Evolutionary conservation across 495 filamentous ascomycete species (phyloP), one percentile per base, ranked within the genome.

Genomic region (Xylaria curta): DNA sequence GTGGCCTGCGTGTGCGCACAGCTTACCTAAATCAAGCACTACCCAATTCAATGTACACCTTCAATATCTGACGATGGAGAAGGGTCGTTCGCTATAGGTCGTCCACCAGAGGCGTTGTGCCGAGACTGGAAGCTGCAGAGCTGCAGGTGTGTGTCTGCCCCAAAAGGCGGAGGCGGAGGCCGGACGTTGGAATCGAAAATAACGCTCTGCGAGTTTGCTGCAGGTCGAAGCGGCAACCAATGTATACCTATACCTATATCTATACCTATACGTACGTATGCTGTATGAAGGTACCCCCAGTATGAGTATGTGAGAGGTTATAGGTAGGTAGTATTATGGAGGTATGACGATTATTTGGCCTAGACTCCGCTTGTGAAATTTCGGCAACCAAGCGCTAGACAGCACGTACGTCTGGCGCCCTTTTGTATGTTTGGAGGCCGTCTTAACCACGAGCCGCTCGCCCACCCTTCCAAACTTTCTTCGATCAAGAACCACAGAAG

Each of bases 101-200:
- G 63, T 28, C 46, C 24, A 24, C 63, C 38, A 53, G 46, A 46
- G 47, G 38, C 28, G 64, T 54, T 42, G 47, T 60, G 53, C 66
- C 17, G 66, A 58, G 53, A 46, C 51, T 58, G 47, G 66, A 44
- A 58, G 51, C 49, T 60, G 66, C 53, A 59, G 49, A 38, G 36
- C 36, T 38, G 36, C 36, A 38, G 36, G 36, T 38, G 40, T 19
- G 54, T 38, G 36, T 53, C 19, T 40, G 31, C 42, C 26, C 47
- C 21, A 56, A 49, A 66, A 63, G 58, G 58, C 58, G 40, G 21
- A 46, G 28, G 66, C 66, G 54, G 38, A 51, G 54, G 42, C 33
- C 33, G 44, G 59, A 51, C n/a, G 47, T 63, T n/a, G 12, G 44
- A 63, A 44, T 59, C 58, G 42, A 63, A 53, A 63, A 33, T 38